Percentiles rank a stretch among this genome's conserved stretches.
These are phyloP conservation scores for Sporisorium exsertum DNA, from an alignment of 1,284 basidiomycete genomes.

Conservation along the genomic window DNA sequence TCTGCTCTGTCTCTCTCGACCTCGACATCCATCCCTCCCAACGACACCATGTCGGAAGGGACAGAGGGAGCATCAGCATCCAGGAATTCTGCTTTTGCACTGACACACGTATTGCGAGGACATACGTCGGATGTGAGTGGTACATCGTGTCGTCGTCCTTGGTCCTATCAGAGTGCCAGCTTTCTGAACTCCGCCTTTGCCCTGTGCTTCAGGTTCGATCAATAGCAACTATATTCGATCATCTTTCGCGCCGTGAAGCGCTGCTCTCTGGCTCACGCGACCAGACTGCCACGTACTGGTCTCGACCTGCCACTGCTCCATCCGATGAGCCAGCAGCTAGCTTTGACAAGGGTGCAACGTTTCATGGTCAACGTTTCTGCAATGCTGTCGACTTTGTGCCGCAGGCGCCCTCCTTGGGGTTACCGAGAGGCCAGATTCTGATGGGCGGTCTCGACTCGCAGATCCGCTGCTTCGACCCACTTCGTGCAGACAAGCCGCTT, in stretches of 20 bases:
- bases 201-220: slow-evolving; percentile 21
- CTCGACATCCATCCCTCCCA: not conserved
- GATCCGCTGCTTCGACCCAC: slow-evolving; percentile 51
- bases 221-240: slow-evolving; percentile 23
- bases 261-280: slow-evolving; percentile 45
- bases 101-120: slow-evolving; percentile 34
- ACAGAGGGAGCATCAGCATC: not conserved
- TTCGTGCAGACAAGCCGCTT: slow-evolving; percentile 26
- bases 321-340: not conserved
- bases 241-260: slow-evolving; percentile 32
- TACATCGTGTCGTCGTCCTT: not conserved
- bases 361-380: slow-evolving; percentile 31
- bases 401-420: not conserved
- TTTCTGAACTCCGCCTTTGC: not conserved
- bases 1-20: not conserved
- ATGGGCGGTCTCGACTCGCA: slow-evolving; percentile 47
- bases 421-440: slow-evolving; percentile 34
- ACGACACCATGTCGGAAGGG: slow-evolving; percentile 1
- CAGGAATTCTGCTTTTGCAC: not conserved
- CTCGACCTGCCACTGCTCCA: slow-evolving; percentile 9
- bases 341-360: slow-evolving; percentile 23
- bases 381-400: slow-evolving; percentile 36
- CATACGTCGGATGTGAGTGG: slow-evolving; percentile 37
- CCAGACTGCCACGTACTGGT: slow-evolving; percentile 33
- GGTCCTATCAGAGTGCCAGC: not conserved